Base-by-base conservation (phyloP, 345 rosid genomes). In the Geranium brycei region DNA sequence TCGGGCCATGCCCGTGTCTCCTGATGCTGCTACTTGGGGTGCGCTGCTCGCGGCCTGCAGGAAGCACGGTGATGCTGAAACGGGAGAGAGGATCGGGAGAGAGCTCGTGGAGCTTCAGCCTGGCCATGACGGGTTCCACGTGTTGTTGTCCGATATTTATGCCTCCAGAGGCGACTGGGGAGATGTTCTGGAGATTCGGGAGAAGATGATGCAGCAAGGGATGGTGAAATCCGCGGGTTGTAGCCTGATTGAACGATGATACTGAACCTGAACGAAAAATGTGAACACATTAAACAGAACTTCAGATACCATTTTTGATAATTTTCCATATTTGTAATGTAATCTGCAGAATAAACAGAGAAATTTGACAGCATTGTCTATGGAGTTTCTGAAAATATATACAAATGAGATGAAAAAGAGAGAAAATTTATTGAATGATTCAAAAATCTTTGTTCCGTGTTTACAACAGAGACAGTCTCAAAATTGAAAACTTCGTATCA, bases 1-100 rank as follows among this genome's bases (percentile, higher is more conserved):
- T 31, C 63, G 68, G 62, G 68, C 61, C 59, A 83, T 85, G 87
- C 91, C 91, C n/a, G 68, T 81, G 72, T 68, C 73, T 28, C 86
- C 87, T 4, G 91, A 85, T 71, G 83, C 73, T 70, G 80, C 87
- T 59, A 81, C 83, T 30, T 83, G 91, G 91, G 87, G 85, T 41
- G 91, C 87, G 51, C 80, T 85, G 68, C 83, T 85, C 15, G 87
- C 79, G 15, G 87, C 87, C 31, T 83, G 85, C 71, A 79, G 66
- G 70, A 85, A 79, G 67, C 74, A 79, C 6, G 77, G 74, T 15
- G 73, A 85, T 61, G 51, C 61, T 47, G 82, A 79, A 59, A 77
- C 73, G 79, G 91, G 87, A n/a, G 81, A 79, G 73, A 78, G 82
- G 51, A 35, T 85, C 3, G 91, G 86, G 68, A 77, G 78, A 63